Evolutionary conservation across 805 yeast species (phyloP).

Genomic region (Metschnikowia similis): DNA sequence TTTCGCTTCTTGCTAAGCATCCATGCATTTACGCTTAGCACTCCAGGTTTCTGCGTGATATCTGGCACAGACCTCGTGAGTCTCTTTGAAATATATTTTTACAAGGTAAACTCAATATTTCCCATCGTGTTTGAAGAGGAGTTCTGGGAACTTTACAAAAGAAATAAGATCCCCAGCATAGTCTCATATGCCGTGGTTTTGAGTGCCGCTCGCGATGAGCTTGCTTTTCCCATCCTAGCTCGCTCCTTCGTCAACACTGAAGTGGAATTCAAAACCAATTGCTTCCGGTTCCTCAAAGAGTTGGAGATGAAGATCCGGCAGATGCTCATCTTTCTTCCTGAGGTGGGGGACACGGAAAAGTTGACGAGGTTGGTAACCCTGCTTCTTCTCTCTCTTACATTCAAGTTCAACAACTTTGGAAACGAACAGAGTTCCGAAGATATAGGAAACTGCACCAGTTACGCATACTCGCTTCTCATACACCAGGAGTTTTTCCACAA

Average conservation of each 20-base stretch:
- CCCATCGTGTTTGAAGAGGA: conserved; percentile 40
- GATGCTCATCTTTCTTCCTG: conserved; percentile 19
- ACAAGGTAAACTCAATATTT: conserved; percentile 35
- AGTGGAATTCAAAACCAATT: conserved; percentile 6
- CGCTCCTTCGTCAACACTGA: conserved; percentile 8
- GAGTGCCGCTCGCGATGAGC: conserved; percentile 37
- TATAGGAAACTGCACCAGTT: conserved; percentile 17
- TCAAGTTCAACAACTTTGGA: conserved; percentile 19
- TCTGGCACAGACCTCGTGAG: conserved; percentile 10
- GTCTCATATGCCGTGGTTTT: conserved; percentile 41
- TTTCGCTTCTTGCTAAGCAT: conserved; percentile 13
- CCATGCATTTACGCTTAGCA: conserved; percentile 16
- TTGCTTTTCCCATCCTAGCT: conserved; percentile 17
- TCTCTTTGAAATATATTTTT: conserved; percentile 36
- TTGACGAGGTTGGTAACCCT: conserved; percentile 17
- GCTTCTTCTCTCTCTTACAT: conserved; percentile 18
- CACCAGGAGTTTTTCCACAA: conserved; percentile 18
- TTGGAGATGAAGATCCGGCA: conserved; percentile 21
- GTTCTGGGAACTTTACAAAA: conserved; percentile 31
- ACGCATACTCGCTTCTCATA: conserved; percentile 17
- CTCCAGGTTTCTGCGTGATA: conserved; percentile 17
- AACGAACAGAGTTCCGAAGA: conserved; percentile 22
- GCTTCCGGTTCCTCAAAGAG: conserved; percentile 10
- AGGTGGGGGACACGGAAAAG: conserved; percentile 21
- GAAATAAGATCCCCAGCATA: conserved; percentile 35